Evolutionary conservation across 768 basidiomycete genomes (phyloP).

Genomic region (Agrocybe pediades): DNA sequence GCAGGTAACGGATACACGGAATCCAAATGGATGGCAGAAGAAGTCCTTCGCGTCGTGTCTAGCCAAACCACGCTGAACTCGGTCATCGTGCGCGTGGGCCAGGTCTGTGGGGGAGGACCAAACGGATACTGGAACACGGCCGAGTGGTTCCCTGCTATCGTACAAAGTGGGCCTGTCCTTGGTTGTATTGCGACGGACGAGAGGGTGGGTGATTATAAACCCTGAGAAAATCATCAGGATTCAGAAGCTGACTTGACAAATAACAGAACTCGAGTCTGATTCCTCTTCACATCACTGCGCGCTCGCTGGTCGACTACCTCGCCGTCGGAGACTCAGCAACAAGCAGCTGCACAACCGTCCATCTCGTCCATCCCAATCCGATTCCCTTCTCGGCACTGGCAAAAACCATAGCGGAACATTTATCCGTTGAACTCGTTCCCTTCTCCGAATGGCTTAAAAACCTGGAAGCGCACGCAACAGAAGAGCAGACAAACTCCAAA

Average conservation of each 20-base stretch:
- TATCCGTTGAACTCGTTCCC: not conserved
- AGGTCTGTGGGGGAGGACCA: slow-evolving; percentile 41
- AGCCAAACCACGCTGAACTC: slow-evolving; percentile 27
- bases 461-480: not conserved
- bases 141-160: slow-evolving; percentile 47
- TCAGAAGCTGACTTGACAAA: not conserved
- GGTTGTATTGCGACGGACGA: slow-evolving; percentile 31
- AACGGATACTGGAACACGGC: slow-evolving; percentile 44
- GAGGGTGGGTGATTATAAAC: slow-evolving; percentile 34
- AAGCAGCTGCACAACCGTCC: not conserved
- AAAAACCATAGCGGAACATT: not conserved
- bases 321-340: not conserved
- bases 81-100: slow-evolving; percentile 44
- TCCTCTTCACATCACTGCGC: not conserved
- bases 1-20: slow-evolving; percentile 38
- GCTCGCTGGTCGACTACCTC: not conserved
- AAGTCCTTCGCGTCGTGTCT: slow-evolving; percentile 29
- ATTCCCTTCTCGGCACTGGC: not conserved
- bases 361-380: not conserved
- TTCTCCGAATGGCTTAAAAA: not conserved
- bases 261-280: not conserved
- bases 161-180: slow-evolving; percentile 29
- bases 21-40: slow-evolving; percentile 44
- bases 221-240: not conserved
- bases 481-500: not conserved